Evolutionary conservation across 2,329 filamentous ascomycete species (phyloP), one percentile per base, ranked within the genome.

Genomic region (Trichoderma hamatum): DNA sequence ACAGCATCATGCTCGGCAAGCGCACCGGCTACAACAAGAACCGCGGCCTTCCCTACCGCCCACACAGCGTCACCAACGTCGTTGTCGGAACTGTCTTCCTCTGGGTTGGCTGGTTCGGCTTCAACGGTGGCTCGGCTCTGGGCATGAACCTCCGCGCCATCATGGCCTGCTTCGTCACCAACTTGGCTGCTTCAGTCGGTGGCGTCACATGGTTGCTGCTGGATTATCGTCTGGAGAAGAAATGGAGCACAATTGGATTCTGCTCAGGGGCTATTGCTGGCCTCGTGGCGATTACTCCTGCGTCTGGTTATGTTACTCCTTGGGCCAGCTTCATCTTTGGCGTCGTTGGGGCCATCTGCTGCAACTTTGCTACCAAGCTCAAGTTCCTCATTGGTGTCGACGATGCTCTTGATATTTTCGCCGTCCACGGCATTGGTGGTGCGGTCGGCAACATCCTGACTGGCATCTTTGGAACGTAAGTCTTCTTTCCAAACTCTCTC

Each of bases 101-200:
- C 61, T 97, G 94, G 94, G 92, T 97, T 56, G 94, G 94, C 69
- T 97, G 94, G 94, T 96, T 97, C 78, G 94, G 94, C 60, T 97
- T 97, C 88, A 97, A 97, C 80, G 94, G 92, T 66, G 94, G 94
- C 71, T 87, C 91, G 3, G 94, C 93, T 2, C 85, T 96, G 54
- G 86, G 88, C 70, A 92, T 93, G 72, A 97, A 96, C 82, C 83
- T 97, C 74, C 92, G 94, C 70, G 92, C 94, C 66, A 85, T 97
- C 78, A 95, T 97, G 91, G 94, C 94, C 66, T 92, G 91, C 75
- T 88, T 96, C 61, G 92, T 95, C 71, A 97, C 94, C 70, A 95
- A 97, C 80, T 84, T 97, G 26, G 90, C 94, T 56, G 94, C 94
- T 24, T 92, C 89, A 46, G 88, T 92, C 30, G 94, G 90, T 68